Base-by-base conservation (phyloP, 1,284 basidiomycete species). In the Sanguinoderma infundibulare region DNA sequence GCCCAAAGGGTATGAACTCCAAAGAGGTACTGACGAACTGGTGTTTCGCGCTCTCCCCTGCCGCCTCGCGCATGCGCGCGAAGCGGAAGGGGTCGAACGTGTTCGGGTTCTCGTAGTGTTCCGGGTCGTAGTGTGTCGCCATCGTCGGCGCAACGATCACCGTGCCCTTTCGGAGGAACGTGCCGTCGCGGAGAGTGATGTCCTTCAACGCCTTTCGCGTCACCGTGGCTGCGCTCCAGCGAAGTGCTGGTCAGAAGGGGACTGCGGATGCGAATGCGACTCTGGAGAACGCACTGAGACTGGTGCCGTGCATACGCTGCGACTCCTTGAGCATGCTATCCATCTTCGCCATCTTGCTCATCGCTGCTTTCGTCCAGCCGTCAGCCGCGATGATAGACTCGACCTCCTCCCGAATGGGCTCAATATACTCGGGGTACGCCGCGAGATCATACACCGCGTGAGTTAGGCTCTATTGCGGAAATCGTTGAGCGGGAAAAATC, bases 321-420 rank as follows among this genome's bases (percentile, higher is more conserved):
- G 78, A 77, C 66, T 85, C 83, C 51, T 80, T 78, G 47, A 86
- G 63, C 67, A 86, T 83, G 63, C 82, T 84, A 64, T 86, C 83
- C 24, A 85, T 63, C 57, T 81, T 81, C 59, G 73, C 69, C 77
- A 85, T 77, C 53, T 79, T 81, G 5, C 64, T 69, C 59, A 85
- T 70, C 0, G 77, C 72, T 0, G 67, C 67, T 63, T 83, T 83
- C 1, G 78, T 78, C 79, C 82, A 83, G 20, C 58, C 60, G 36
- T 82, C 77, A 36, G 70, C 69, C 0, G 64, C 59, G 5, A 79
- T 59, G 2, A 79, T 70, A 1, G 58, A 35, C 22, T 79, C 77
- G 0, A 82, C 72, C 67, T 85, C 83, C 39, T 82, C 78, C 0
- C 82, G 77, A 24, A 85, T 64, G 2, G 74, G 73, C n/a, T 73